Evolutionary conservation across 495 filamentous ascomycete species (phyloP).

Genomic region (Penicillium dipodomyicola): DNA sequence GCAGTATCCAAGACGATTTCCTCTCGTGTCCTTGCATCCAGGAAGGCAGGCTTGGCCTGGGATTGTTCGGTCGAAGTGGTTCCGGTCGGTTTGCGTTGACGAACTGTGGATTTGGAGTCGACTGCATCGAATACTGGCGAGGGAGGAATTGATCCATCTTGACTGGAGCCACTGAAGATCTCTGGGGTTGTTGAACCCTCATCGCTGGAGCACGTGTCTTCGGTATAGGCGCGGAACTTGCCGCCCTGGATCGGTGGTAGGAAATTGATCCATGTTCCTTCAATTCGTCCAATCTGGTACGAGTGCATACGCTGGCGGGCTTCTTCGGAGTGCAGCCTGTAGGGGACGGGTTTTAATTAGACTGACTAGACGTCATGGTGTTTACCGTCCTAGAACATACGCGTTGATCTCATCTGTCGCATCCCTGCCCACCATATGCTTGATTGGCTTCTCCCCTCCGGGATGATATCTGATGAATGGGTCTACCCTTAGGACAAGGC

Average conservation of each 20-base stretch:
- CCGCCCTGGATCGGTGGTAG: conserved; percentile 91
- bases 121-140: conserved; percentile 66
- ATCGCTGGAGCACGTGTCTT: conserved; percentile 34
- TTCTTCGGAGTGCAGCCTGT: conserved; percentile 79
- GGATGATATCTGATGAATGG: conserved; percentile 87
- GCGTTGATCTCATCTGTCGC: conserved; percentile 92
- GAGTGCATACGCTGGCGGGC: conserved; percentile 72
- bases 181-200: conserved; percentile 31
- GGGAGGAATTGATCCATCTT: conserved; percentile 37
- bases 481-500: conserved; percentile 81
- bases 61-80: conserved; percentile 30
- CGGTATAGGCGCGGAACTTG: conserved; percentile 61
- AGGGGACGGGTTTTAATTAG: conserved; percentile 1
- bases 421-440: conserved; percentile 95
- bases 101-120: conserved; percentile 36
- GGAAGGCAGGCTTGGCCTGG: conserved; percentile 54
- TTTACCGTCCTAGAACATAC: conserved; percentile 51
- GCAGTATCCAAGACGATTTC: conserved; percentile 73
- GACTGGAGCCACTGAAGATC: conserved; percentile 45
- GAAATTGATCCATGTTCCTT: conserved; percentile 86
- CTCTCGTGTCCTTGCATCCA: conserved; percentile 72
- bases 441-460: conserved; percentile 87
- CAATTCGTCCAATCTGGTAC: conserved; percentile 80
- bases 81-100: conserved; percentile 36
- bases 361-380: background rate